Conservation (phyloP, 352 stramenopile genomes). For the Pythium guiyangense region DNA sequence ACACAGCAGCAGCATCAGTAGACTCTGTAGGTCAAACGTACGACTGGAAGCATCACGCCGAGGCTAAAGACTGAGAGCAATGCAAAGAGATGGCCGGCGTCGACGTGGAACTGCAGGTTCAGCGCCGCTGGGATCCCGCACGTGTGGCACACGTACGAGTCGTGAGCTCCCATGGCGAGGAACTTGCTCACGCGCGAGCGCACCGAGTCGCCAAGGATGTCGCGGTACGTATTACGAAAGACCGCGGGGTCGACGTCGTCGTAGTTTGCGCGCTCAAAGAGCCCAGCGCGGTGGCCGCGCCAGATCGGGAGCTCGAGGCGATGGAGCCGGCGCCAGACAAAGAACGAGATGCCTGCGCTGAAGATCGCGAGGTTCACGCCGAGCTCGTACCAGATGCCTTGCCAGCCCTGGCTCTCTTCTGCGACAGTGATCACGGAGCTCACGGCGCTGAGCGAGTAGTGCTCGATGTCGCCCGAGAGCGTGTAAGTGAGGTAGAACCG, state of each 20-base stretch:
- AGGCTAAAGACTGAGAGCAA: conserved; percentile 67
- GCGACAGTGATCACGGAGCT: conserved; percentile 56
- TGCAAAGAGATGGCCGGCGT: conserved; percentile 58
- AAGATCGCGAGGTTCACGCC: conserved; percentile 61
- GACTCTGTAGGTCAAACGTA: conserved; percentile 18
- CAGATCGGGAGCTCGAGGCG: conserved; percentile 56
- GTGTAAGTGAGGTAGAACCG: conserved; percentile 60
- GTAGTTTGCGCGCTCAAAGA: conserved; percentile 78
- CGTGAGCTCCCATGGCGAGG: conserved; percentile 34
- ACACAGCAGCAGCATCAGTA: background rate
- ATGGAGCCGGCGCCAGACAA: conserved; percentile 54
- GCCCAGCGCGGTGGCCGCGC: conserved; percentile 40
- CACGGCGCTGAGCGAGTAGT: conserved; percentile 40
- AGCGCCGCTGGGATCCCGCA: conserved; percentile 69
- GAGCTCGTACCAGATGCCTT: conserved; percentile 66
- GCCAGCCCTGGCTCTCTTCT: conserved; percentile 42
- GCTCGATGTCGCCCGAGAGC: conserved; percentile 26
- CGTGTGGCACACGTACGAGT: conserved; percentile 52
- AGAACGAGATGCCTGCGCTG: conserved; percentile 43
- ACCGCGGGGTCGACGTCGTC: conserved; percentile 34
- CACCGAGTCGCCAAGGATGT: conserved; percentile 34
- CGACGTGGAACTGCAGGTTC: conserved; percentile 55
- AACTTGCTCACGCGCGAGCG: conserved; percentile 45
- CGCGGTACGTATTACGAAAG: conserved; percentile 45
- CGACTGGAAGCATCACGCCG: conserved; percentile 65